Percentiles rank a stretch among this genome's conserved stretches.
These are phyloP conservation scores for Arabis alpina DNA, from an alignment of 345 rosid species.

Conservation along the genomic window DNA sequence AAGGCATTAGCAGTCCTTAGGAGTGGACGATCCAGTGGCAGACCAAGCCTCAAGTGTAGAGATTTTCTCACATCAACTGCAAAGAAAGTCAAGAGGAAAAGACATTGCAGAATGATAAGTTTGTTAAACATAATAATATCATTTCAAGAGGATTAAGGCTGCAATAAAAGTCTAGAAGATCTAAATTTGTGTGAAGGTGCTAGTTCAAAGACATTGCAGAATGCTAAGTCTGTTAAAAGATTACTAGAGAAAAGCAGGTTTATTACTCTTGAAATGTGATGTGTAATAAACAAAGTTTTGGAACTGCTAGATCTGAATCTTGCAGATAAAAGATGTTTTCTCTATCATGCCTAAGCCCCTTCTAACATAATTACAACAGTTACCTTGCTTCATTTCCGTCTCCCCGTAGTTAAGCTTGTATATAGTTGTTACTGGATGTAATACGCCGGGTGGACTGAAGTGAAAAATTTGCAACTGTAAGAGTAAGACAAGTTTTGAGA, in stretches of 20 bases:
- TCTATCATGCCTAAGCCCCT: not conserved
- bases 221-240: not conserved
- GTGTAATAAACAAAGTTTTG: not conserved
- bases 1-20: slow-evolving; percentile 82
- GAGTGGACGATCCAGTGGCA: slow-evolving; percentile 87
- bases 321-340: not conserved
- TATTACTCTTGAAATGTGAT: not conserved
- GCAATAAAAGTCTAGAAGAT: not conserved
- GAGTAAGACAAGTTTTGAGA: slow-evolving; percentile 29
- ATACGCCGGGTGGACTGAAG: slow-evolving; percentile 70
- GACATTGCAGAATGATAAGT: not conserved
- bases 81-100: slow-evolving; percentile 21
- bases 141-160: not conserved
- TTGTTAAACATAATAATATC: slow-evolving; percentile 2
- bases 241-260: not conserved
- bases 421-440: slow-evolving; percentile 77
- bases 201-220: not conserved
- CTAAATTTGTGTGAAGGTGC: not conserved
- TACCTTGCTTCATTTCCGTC: slow-evolving; percentile 92
- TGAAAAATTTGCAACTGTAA: slow-evolving; percentile 75
- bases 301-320: slow-evolving; percentile 7
- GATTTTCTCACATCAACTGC: slow-evolving; percentile 82
- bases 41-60: slow-evolving; percentile 75
- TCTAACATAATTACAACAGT: not conserved
- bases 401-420: slow-evolving; percentile 94